Evolutionary conservation across 1,139 yeast species (phyloP), one percentile per base, ranked within the genome.

Genomic region (Nakaseomyces kungkrabaensis): DNA sequence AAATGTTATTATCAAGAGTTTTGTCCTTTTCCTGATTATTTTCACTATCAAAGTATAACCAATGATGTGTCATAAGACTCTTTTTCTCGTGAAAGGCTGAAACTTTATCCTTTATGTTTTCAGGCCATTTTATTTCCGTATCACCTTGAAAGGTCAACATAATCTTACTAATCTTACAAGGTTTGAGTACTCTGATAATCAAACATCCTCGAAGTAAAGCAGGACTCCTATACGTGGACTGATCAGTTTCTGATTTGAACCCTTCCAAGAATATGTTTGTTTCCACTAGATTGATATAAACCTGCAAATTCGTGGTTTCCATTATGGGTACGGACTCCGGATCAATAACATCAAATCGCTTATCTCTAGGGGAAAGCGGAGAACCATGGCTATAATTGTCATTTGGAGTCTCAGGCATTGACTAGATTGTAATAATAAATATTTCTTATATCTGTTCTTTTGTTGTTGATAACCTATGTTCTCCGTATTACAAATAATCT

Each of bases 121-220:
- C 97, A 2, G 97, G 97, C 97, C 97, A 90, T 55, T 89, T 96
- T 0, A 97, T 90, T 54, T 84, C 72, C 43, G 86, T 78, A 1
- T 68, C 63, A 1, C 97, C 97, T 52, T 76, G 75, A 61, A 92
- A 82, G 2, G 75, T 70, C 50, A 92, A 69, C 4, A 71, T 65
- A n/a, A 92, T 78, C 33, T 79, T 66, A 65, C 85, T 87, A 56
- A 92, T 72, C 65, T 82, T 87, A 36, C 83, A 74, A 0, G 95
- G 82, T 60, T 88, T 89, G 47, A 80, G 62, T 5, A 88, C 77
- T 45, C 87, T 72, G 10, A 92, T 56, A 45, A 82, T 78, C 27
- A 92, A 72, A 26, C 92, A 78, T 0, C 98, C 98, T 51, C 98
- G 72, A 42, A 92, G 72, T 50, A 92, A 68, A 3, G 94, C 78